Percentiles rank a stretch among this genome's conserved stretches.
These are phyloP conservation scores for Trichoderma erinaceum DNA, from an alignment of 495 filamentous ascomycete genomes.

Conservation along the genomic window DNA sequence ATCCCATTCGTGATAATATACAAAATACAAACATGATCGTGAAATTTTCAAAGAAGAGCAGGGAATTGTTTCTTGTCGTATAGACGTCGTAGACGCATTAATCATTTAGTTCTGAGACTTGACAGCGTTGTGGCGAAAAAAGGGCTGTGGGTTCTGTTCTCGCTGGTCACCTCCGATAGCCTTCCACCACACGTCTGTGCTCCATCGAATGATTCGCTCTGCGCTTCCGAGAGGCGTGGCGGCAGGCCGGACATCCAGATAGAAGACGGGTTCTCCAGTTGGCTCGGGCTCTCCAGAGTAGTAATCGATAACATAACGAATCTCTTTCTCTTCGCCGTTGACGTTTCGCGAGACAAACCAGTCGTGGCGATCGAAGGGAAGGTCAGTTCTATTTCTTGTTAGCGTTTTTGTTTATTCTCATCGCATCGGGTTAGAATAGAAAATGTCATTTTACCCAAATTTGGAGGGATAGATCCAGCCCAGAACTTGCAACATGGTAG, in stretches of 20 bases:
- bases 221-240: conserved; percentile 76
- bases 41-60: background rate
- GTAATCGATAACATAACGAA: conserved; percentile 97
- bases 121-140: conserved; percentile 11
- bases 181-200: conserved; percentile 86
- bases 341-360: conserved; percentile 79
- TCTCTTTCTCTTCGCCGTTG: conserved; percentile 58
- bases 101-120: background rate
- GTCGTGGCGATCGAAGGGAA: conserved; percentile 96
- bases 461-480: conserved; percentile 71
- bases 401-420: background rate
- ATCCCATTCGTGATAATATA: conserved; percentile 13
- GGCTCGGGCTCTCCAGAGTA: conserved; percentile 84
- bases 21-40: conserved; percentile 5
- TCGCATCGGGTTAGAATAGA: background rate
- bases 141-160: conserved; percentile 21
- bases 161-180: conserved; percentile 69
- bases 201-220: conserved; percentile 84
- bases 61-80: background rate
- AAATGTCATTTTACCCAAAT: conserved; percentile 52
- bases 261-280: conserved; percentile 92
- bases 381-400: conserved; percentile 51
- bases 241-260: conserved; percentile 91
- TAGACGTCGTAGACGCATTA: background rate
- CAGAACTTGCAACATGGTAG: conserved; percentile 68